Conservation (phyloP, 73 alveolate species). For the Paraurostyla sp. region DNA sequence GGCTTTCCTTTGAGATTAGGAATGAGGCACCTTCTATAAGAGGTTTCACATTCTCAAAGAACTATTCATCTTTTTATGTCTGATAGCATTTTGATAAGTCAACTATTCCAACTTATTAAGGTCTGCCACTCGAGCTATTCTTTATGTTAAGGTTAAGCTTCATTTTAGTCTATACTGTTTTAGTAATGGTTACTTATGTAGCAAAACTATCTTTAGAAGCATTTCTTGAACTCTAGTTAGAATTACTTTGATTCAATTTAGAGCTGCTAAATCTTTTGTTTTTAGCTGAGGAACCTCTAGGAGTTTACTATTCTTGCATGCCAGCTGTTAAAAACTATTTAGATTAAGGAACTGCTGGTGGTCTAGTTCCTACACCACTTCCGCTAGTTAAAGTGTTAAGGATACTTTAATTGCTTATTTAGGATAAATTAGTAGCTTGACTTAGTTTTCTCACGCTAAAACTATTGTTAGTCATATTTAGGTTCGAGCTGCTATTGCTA, state of each 20-base stretch:
- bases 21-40: constrained; percentile 54
- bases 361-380: neutral
- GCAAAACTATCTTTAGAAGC: constrained; percentile 1
- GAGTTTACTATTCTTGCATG: neutral
- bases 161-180: constrained; percentile 10
- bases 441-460: constrained; percentile 22
- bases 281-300: neutral
- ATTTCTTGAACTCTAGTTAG: neutral
- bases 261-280: neutral
- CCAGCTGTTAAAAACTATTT: neutral
- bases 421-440: constrained; percentile 26
- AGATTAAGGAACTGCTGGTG: constrained; percentile 58
- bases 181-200: neutral
- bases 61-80: constrained; percentile 15
- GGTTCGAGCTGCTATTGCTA: neutral
- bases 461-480: neutral
- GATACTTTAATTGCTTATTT: constrained; percentile 16
- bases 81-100: constrained; percentile 33
- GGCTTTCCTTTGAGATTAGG: neutral
- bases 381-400: neutral
- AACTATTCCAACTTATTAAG: constrained; percentile 9
- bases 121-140: constrained; percentile 46
- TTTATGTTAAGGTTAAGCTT: constrained; percentile 9
- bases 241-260: too few relatives aligned
- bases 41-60: constrained; percentile 43